Percentiles rank a stretch among this genome's conserved stretches.
phyloP scores from a whole-genome alignment of 2,329 filamentous ascomycete genomes.

The Aspergillus candidus region DNA sequence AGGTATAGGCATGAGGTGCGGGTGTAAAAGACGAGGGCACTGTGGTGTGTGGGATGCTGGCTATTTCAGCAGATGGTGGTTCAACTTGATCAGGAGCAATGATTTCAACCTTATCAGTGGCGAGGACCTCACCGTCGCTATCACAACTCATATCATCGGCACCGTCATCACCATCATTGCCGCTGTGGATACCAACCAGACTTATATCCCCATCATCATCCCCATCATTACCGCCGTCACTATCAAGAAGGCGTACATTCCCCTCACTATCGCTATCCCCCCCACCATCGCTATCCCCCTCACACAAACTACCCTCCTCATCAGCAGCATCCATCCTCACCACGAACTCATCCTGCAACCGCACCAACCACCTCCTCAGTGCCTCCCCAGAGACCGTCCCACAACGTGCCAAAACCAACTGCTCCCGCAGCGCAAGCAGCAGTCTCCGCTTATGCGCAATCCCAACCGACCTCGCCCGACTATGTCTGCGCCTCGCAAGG shows the following conservation, averaged over 20 bases:
- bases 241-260: too few relatives aligned
- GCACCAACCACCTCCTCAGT: constrained; percentile 58
- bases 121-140: not conserved
- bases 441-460: constrained; percentile 63
- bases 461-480: constrained; percentile 53
- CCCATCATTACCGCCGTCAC: too few relatives aligned
- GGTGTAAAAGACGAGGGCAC: too few relatives aligned
- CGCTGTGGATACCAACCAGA: too few relatives aligned
- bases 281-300: too few relatives aligned
- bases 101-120: not conserved
- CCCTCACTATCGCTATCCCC: too few relatives aligned
- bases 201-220: too few relatives aligned
- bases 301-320: constrained; percentile 15
- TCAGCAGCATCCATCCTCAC: constrained; percentile 63
- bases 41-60: too few relatives aligned
- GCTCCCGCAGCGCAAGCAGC: constrained; percentile 65
- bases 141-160: constrained; percentile 14
- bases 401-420: constrained; percentile 61
- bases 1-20: too few relatives aligned
- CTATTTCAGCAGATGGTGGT: not conserved
- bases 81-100: constrained; percentile 3
- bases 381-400: constrained; percentile 60
- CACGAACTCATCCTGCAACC: constrained; percentile 70
- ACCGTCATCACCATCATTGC: too few relatives aligned
- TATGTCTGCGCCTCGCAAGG: constrained; percentile 53